phyloP scores from a whole-genome alignment of 2,329 filamentous ascomycete genomes.

The Pseudocercospora fijiensis region DNA sequence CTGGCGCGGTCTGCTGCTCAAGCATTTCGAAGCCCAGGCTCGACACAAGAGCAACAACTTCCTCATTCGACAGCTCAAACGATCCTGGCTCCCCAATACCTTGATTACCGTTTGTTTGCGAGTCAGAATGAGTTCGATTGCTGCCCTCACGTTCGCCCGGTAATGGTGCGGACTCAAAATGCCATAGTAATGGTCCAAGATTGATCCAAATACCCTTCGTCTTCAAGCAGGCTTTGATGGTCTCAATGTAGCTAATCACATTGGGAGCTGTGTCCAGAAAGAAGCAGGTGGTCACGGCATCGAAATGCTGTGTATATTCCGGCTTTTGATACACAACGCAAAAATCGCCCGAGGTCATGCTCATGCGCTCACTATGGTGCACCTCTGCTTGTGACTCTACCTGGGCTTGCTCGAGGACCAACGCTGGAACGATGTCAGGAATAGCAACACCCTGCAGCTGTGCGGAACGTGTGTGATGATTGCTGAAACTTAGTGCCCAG shows the following conservation, averaged over 20 bases:
- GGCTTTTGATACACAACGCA: constrained; percentile 74
- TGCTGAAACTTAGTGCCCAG: constrained; percentile 85
- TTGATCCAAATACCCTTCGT: constrained; percentile 83
- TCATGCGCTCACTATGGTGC: constrained; percentile 66
- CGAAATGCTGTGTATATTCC: constrained; percentile 62
- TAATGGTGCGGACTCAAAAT: constrained; percentile 75
- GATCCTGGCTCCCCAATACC: constrained; percentile 80
- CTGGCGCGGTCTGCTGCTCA: constrained; percentile 50
- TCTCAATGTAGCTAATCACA: constrained; percentile 82
- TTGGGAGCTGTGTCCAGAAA: constrained; percentile 98
- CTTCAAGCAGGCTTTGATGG: constrained; percentile 74
- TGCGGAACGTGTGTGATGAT: constrained; percentile 69
- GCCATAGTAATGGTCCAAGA: constrained; percentile 88
- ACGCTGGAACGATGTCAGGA: constrained; percentile 65
- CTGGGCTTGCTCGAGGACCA: constrained; percentile 37
- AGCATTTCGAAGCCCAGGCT: constrained; percentile 71
- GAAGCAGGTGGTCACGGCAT: constrained; percentile 86
- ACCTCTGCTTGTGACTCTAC: constrained; percentile 26
- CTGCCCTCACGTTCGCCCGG: constrained; percentile 50
- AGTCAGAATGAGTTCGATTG: neutral
- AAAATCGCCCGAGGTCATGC: constrained; percentile 92
- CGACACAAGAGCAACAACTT: constrained; percentile 74
- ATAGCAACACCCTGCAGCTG: constrained; percentile 73
- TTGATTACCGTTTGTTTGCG: constrained; percentile 17
- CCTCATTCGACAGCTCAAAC: constrained; percentile 86